These are phyloP conservation scores for Artemisia argyi DNA, from an alignment of 129 eudicot genomes.

Conservation along the genomic window DNA sequence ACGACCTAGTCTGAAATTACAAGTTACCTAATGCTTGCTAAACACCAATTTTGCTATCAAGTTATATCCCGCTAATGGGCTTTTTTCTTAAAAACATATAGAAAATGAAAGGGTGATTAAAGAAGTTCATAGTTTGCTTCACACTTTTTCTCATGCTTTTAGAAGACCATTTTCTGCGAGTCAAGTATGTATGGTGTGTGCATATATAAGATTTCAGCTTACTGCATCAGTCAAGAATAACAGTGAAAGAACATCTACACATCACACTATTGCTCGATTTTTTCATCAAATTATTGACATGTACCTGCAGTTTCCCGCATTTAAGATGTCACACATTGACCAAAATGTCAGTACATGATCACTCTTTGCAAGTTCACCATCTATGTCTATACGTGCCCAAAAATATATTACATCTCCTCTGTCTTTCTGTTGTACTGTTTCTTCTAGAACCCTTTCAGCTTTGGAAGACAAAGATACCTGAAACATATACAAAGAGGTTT, in stretches of 20 bases:
- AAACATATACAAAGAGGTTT: constrained; percentile 17
- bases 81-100: no score
- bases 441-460: constrained; percentile 83
- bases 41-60: no score
- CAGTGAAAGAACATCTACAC: neutral
- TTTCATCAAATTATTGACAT: no score
- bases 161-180: neutral
- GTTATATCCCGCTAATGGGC: no score
- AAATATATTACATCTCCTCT: constrained; percentile 85
- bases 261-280: neutral
- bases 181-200: neutral
- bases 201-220: neutral
- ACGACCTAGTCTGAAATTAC: no score
- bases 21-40: no score
- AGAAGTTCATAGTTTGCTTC: no score
- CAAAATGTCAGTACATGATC: constrained; percentile 67
- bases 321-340: constrained; percentile 91
- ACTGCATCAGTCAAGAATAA: no score
- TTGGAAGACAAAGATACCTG: constrained; percentile 77
- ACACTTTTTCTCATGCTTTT: no score
- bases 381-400: constrained; percentile 72
- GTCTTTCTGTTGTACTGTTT: constrained; percentile 47
- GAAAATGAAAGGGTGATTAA: no score
- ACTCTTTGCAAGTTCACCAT: constrained; percentile 52
- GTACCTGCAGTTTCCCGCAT: constrained; percentile 94